These are phyloP conservation scores for Mortierella sp. DNA, from an alignment of 371 early-diverging fungal species.

Conservation along the genomic window DNA sequence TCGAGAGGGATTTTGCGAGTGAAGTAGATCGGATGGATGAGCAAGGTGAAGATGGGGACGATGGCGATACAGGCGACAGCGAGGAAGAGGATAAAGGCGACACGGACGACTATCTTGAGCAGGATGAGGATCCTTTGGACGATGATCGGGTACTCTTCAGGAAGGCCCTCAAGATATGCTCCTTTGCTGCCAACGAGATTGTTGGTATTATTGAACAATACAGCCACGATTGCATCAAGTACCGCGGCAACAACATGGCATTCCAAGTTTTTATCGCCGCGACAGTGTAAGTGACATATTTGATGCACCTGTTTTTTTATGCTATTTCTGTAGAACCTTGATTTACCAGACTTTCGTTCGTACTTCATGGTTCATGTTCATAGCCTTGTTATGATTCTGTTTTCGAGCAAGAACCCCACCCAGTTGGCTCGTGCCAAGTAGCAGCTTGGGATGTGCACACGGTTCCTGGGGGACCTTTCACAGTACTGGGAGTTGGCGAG, in stretches of 20 bases:
- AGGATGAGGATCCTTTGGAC: neutral
- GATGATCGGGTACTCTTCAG: neutral
- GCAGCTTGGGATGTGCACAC: neutral
- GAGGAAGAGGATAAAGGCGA: neutral
- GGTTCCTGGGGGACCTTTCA: neutral
- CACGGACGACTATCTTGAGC: neutral
- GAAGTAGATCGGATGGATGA: no score
- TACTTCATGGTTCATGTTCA: neutral
- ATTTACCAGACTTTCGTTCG: no score
- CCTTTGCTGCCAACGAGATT: neutral
- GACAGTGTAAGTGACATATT: neutral
- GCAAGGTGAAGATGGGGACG: neutral
- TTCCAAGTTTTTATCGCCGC: conserved; percentile 6
- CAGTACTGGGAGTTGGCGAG: neutral
- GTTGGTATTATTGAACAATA: neutral
- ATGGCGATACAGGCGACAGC: neutral
- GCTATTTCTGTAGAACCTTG: no score
- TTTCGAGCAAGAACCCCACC: neutral
- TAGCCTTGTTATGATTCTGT: neutral
- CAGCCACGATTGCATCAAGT: conserved; percentile 1
- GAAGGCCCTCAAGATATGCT: neutral
- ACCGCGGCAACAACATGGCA: neutral
- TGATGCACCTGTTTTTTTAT: no score
- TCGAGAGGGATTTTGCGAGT: neutral
- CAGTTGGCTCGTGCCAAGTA: neutral